Conservation (phyloP, 2,329 filamentous ascomycete genomes). For the Elsinoe ampelina region DNA sequence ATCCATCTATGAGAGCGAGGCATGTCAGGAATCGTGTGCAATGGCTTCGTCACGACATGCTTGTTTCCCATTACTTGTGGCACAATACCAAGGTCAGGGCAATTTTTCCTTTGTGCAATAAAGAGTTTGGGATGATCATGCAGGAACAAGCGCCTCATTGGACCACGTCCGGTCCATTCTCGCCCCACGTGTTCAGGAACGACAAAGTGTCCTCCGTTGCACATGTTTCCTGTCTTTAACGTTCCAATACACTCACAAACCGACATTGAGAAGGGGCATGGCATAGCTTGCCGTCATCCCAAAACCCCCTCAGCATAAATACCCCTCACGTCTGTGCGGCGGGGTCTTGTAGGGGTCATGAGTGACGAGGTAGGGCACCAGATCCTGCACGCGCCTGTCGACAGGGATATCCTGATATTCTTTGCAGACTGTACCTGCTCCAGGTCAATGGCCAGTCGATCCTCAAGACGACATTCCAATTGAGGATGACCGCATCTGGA, state of each 20-base stretch:
- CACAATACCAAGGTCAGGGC: no score
- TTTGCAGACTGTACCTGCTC: slow-evolving; percentile 35
- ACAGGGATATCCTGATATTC: neutral
- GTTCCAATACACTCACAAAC: neutral
- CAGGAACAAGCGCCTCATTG: neutral
- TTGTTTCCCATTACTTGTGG: no score
- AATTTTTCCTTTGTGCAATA: no score
- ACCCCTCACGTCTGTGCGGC: neutral
- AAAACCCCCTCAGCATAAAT: neutral
- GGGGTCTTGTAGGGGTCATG: neutral
- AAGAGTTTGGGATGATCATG: neutral
- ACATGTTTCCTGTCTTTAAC: neutral
- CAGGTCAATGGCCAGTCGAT: slow-evolving; percentile 55
- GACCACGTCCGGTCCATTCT: neutral
- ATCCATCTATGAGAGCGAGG: no score
- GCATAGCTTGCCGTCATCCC: neutral
- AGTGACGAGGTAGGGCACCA: neutral
- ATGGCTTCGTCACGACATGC: no score
- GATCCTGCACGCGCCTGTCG: neutral
- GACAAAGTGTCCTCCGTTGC: neutral
- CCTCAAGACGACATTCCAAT: slow-evolving; percentile 52
- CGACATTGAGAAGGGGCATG: neutral
- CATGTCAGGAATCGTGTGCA: no score
- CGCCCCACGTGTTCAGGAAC: neutral
- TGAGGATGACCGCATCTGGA: slow-evolving; percentile 74